Conservation (phyloP, 192 early-diverging fungal species). For the Ambispora gerdemannii region DNA sequence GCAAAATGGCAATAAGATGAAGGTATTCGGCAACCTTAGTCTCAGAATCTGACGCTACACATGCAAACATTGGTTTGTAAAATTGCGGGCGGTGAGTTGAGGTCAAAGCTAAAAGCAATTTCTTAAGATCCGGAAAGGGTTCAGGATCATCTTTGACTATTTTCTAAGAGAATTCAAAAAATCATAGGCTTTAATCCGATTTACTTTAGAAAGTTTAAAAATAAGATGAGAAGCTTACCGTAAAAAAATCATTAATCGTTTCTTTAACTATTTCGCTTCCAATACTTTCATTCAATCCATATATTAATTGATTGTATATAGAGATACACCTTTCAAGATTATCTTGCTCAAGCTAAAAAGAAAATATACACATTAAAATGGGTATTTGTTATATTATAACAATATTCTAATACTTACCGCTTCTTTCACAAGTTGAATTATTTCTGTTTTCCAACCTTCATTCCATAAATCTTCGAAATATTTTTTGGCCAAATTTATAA, state of each 20-base stretch:
- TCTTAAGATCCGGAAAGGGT: constrained; percentile 36
- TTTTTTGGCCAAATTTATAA: constrained; percentile 21
- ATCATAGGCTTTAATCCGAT: neutral
- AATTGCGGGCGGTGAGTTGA: constrained; percentile 36
- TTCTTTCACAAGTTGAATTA: constrained; percentile 26
- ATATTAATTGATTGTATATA: constrained; percentile 18
- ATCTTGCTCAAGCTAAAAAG: constrained; percentile 22
- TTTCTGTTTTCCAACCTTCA: constrained; percentile 30
- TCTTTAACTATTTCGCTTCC: constrained; percentile 39
- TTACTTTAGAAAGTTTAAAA: neutral
- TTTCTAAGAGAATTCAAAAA: constrained; percentile 31
- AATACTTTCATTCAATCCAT: constrained; percentile 33
- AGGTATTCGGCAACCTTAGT: constrained; percentile 43
- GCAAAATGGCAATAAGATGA: constrained; percentile 41
- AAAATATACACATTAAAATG: neutral
- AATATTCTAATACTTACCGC: neutral
- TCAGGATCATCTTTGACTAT: constrained; percentile 39
- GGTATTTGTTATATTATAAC: too few relatives aligned
- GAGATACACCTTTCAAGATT: constrained; percentile 19
- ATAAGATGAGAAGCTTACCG: constrained; percentile 27
- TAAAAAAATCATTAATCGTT: constrained; percentile 46
- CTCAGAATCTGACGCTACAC: constrained; percentile 50
- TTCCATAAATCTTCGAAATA: constrained; percentile 37
- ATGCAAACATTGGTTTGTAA: constrained; percentile 53
- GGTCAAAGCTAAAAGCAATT: constrained; percentile 41